Percentiles rank a stretch among this genome's conserved stretches.
Evolutionary conservation across 1,284 basidiomycete genomes (phyloP).

Genomic region (Cutaneotrichosporon dermatis): DNA sequence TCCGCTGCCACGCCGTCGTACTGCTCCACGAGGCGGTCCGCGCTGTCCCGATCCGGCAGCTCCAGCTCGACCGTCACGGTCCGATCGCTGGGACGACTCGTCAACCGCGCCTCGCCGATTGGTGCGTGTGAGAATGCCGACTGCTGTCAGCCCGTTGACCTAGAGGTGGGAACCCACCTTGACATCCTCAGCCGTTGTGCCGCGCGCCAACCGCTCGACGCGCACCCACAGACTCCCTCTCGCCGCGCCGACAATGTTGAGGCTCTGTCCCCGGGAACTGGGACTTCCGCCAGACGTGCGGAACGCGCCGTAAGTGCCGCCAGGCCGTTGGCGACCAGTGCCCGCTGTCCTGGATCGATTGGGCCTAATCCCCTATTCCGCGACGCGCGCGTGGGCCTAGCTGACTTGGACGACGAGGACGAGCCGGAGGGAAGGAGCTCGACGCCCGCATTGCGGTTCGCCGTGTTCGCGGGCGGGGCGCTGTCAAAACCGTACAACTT

Average conservation of each 20-base stretch:
- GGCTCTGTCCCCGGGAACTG: not conserved
- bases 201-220: conserved; percentile 66
- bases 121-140: conserved; percentile 77
- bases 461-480: not conserved
- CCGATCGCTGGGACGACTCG: conserved; percentile 29
- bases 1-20: conserved; percentile 78
- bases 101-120: conserved; percentile 57
- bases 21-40: conserved; percentile 63
- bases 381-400: conserved; percentile 3
- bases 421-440: conserved; percentile 10
- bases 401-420: conserved; percentile 1
- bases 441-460: conserved; percentile 3
- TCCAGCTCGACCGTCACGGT: conserved; percentile 66
- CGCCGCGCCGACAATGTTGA: conserved; percentile 65
- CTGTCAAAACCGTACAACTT: conserved; percentile 25
- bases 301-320: conserved; percentile 3
- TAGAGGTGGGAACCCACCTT: conserved; percentile 49
- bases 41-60: conserved; percentile 62
- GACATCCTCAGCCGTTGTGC: conserved; percentile 78
- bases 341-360: conserved; percentile 3
- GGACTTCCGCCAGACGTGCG: not conserved
- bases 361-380: not conserved
- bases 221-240: conserved; percentile 61
- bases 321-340: conserved; percentile 7
- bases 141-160: conserved; percentile 37